phyloP scores from a whole-genome alignment of 257 asterid genomes.

The Ocimum tenuiflorum region DNA sequence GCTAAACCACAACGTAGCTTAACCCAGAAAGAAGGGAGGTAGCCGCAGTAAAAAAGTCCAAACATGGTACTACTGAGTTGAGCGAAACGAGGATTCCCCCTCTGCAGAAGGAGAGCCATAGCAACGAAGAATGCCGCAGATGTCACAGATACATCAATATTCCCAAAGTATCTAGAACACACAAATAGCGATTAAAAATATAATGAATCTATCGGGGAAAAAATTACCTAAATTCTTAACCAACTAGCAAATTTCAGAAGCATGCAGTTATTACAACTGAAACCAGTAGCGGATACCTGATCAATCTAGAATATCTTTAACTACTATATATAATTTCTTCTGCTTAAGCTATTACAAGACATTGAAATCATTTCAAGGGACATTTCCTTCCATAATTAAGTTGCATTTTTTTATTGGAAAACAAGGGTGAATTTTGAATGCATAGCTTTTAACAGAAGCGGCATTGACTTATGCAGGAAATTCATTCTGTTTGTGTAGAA shows the following conservation, averaged over 20 bases:
- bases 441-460: neutral
- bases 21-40: conserved; percentile 99
- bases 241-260: neutral
- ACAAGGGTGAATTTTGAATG: conserved; percentile 1
- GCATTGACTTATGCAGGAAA: neutral
- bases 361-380: neutral
- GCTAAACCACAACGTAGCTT: conserved; percentile 86
- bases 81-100: conserved; percentile 86
- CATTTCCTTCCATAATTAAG: neutral
- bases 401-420: neutral
- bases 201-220: neutral
- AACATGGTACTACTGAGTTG: conserved; percentile 93
- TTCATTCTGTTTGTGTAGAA: neutral
- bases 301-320: neutral
- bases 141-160: conserved; percentile 82
- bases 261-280: neutral
- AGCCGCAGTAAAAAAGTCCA: conserved; percentile 93
- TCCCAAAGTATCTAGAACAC: conserved; percentile 66
- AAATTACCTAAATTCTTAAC: neutral
- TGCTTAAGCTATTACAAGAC: neutral
- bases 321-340: neutral
- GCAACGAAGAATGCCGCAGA: conserved; percentile 89
- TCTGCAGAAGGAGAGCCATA: conserved; percentile 67
- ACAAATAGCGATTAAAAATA: conserved; percentile 15
- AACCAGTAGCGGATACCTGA: neutral